Percentiles rank a stretch among this genome's conserved stretches.
These are phyloP conservation scores for Chiua sp. DNA, from an alignment of 1,284 basidiomycete genomes.

Conservation along the genomic window DNA sequence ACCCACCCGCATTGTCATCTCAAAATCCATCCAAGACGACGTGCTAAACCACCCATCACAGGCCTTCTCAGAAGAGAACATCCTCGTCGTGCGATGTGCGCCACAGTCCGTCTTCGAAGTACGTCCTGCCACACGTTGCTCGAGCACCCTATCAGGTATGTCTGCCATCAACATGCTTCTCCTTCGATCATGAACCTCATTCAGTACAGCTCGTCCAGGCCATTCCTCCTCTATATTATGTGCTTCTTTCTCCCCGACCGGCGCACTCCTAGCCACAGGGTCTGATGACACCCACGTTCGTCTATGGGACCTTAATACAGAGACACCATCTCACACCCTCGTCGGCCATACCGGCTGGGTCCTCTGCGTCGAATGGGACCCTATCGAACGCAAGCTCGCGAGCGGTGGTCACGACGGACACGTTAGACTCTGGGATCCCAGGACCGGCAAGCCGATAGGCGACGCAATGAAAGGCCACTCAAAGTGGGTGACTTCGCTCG, in stretches of 20 bases:
- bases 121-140: slow-evolving; percentile 91
- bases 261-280: slow-evolving; percentile 90
- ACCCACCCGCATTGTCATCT: slow-evolving; percentile 79
- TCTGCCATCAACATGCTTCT: slow-evolving; percentile 19
- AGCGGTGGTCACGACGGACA: slow-evolving; percentile 94
- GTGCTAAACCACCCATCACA: slow-evolving; percentile 74
- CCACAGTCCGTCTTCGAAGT: slow-evolving; percentile 98
- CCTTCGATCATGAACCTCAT: slow-evolving; percentile 11
- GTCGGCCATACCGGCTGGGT: slow-evolving; percentile 96
- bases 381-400: slow-evolving; percentile 87
- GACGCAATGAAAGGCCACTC: slow-evolving; percentile 90
- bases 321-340: slow-evolving; percentile 90
- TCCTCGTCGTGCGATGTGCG: slow-evolving; percentile 86
- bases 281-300: slow-evolving; percentile 94
- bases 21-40: slow-evolving; percentile 82
- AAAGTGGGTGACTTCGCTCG: slow-evolving; percentile 97
- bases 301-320: slow-evolving; percentile 94
- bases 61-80: slow-evolving; percentile 84
- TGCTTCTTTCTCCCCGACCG: slow-evolving; percentile 94
- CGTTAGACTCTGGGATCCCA: slow-evolving; percentile 90
- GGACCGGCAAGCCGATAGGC: slow-evolving; percentile 84
- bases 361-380: slow-evolving; percentile 97
- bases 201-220: slow-evolving; percentile 50
- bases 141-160: slow-evolving; percentile 86
- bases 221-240: slow-evolving; percentile 95